Evolutionary conservation across 345 rosid species (phyloP).

Genomic region (Linum usitatissimum): DNA sequence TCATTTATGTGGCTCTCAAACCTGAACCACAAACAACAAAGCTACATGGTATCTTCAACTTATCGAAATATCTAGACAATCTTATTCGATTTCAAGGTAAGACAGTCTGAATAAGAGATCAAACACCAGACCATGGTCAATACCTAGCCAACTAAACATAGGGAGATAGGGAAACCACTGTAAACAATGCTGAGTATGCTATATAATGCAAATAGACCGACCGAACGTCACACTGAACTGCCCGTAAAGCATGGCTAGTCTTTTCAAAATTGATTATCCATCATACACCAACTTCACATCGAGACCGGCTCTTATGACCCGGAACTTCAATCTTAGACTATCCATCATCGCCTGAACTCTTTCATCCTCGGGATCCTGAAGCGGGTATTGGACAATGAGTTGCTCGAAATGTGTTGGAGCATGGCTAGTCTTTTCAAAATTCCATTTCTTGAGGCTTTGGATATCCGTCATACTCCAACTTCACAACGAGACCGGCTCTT

Average conservation of each 20-base stretch:
- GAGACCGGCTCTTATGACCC: constrained; percentile 51
- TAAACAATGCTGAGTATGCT: background rate
- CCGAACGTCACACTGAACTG: no score
- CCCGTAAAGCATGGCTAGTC: background rate
- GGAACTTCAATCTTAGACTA: constrained; percentile 51
- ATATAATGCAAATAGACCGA: background rate
- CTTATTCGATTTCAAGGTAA: background rate
- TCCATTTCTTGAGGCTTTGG: constrained; percentile 46
- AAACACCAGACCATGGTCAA: no score
- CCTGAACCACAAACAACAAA: background rate
- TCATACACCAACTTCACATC: constrained; percentile 25
- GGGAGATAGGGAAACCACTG: background rate
- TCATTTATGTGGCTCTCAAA: background rate
- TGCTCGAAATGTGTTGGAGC: constrained; percentile 38
- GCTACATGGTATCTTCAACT: background rate
- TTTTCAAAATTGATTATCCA: no score
- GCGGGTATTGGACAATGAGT: constrained; percentile 43
- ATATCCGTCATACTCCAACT: constrained; percentile 54
- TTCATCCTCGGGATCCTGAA: constrained; percentile 58
- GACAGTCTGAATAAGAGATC: no score
- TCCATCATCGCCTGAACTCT: constrained; percentile 44
- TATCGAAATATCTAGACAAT: no score
- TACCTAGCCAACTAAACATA: no score
- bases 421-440: constrained; percentile 28
- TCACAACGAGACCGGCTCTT: constrained; percentile 53